Evolutionary conservation across 352 stramenopile genomes (phyloP).

Genomic region (Pythium oligandrum): DNA sequence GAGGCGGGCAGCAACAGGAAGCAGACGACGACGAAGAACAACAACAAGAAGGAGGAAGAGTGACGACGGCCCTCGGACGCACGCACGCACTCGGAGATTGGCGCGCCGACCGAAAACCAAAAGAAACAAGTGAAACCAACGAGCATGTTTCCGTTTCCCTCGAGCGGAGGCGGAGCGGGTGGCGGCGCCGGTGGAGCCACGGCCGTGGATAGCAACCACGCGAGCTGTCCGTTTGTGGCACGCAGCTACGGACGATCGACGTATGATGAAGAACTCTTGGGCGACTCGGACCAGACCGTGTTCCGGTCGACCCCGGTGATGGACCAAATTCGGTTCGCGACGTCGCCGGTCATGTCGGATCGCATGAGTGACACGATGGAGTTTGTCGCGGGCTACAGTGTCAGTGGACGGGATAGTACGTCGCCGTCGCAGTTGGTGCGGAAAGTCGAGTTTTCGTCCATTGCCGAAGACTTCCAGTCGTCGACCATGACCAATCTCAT

Average conservation of each 20-base stretch:
- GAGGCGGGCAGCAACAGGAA: no score
- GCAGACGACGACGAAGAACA: no score
- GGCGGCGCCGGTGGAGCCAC: constrained; percentile 10
- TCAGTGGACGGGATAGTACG: constrained; percentile 14
- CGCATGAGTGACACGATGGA: constrained; percentile 16
- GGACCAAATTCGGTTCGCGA: constrained; percentile 14
- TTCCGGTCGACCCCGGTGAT: constrained; percentile 53
- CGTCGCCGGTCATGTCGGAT: constrained; percentile 5
- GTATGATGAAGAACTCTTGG: constrained; percentile 53
- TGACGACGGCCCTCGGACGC: no score
- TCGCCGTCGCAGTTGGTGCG: constrained; percentile 23
- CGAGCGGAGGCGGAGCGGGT: background rate
- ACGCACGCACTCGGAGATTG: no score
- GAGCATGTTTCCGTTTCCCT: constrained; percentile 16
- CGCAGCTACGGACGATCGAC: constrained; percentile 32
- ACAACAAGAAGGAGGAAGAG: no score
- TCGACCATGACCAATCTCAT: constrained; percentile 28
- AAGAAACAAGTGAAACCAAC: background rate
- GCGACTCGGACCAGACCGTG: constrained; percentile 30
- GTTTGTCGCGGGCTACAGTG: constrained; percentile 21
- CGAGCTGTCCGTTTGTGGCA: constrained; percentile 39
- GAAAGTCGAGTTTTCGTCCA: constrained; percentile 48
- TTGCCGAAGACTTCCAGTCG: constrained; percentile 50
- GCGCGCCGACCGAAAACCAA: background rate
- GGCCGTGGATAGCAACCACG: constrained; percentile 12